These are phyloP conservation scores for Papiliotrema terrestris DNA, from an alignment of 1,284 basidiomycete genomes.

Conservation along the genomic window DNA sequence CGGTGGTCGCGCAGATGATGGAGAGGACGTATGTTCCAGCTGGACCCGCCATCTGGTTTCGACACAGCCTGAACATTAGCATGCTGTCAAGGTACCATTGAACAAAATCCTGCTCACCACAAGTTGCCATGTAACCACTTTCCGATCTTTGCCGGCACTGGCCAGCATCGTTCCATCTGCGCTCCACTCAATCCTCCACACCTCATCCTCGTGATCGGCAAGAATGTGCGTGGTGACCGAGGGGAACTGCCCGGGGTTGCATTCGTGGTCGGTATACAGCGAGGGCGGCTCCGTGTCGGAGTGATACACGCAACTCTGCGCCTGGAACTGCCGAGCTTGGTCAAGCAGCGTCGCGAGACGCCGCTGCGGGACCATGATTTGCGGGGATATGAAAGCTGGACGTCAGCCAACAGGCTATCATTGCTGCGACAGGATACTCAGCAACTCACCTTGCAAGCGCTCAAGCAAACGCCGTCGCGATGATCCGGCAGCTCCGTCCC, in stretches of 20 bases:
- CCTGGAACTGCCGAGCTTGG: conserved; percentile 79
- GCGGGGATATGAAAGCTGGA: conserved; percentile 79
- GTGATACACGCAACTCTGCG: conserved; percentile 73
- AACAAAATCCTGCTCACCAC: conserved; percentile 57
- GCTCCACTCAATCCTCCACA: conserved; percentile 95
- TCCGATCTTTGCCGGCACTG: conserved; percentile 80
- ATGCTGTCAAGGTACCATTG: not conserved
- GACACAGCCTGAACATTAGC: conserved; percentile 6
- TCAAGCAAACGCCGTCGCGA: conserved; percentile 75
- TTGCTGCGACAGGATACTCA: too few relatives aligned
- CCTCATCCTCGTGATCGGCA: conserved; percentile 83
- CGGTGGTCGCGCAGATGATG: conserved; percentile 63
- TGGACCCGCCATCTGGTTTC: conserved; percentile 12
- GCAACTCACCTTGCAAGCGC: conserved; percentile 77
- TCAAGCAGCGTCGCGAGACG: conserved; percentile 80
- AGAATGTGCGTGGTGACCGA: conserved; percentile 77
- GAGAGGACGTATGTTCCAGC: conserved; percentile 26
- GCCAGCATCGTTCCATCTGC: conserved; percentile 81
- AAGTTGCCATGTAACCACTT: conserved; percentile 84
- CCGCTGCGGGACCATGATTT: conserved; percentile 85
- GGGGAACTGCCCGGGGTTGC: conserved; percentile 78
- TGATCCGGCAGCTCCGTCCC: conserved; percentile 80
- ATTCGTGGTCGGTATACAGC: conserved; percentile 79
- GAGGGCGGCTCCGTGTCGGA: conserved; percentile 64
- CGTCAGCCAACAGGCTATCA: conserved; percentile 1